Percentiles rank a stretch among this genome's conserved stretches.
These are phyloP conservation scores for Fusarium decemcellulare DNA, from an alignment of 2,329 filamentous ascomycete species.

Conservation along the genomic window DNA sequence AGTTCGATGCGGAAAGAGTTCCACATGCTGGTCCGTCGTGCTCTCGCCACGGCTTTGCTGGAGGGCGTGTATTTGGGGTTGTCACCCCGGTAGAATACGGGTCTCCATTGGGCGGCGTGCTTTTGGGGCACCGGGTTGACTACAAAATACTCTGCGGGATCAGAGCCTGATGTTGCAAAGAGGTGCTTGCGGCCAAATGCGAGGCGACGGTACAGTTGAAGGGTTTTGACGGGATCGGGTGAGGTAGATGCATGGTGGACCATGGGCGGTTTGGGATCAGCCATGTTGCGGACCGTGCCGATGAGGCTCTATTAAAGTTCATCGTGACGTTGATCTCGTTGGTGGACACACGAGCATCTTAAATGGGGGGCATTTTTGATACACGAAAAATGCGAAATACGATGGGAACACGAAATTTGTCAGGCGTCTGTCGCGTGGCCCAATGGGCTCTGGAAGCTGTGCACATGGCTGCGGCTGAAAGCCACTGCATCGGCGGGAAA, in stretches of 20 bases:
- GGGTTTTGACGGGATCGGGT: slow-evolving; percentile 1
- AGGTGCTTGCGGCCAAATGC: slow-evolving; percentile 30
- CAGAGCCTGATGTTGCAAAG: slow-evolving; percentile 11
- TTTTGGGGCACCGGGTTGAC: slow-evolving; percentile 36
- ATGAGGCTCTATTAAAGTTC: not conserved
- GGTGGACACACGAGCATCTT: not conserved
- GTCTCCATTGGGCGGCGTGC: slow-evolving; percentile 28
- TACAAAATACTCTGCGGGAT: slow-evolving; percentile 26
- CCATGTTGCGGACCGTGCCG: not conserved
- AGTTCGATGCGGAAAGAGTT: slow-evolving; percentile 32
- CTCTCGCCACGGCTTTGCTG: slow-evolving; percentile 20
- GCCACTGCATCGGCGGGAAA: not conserved
- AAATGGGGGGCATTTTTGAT: not conserved
- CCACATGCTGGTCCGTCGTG: slow-evolving; percentile 26
- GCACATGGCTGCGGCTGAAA: not conserved
- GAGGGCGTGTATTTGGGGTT: slow-evolving; percentile 34
- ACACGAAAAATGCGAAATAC: slow-evolving; percentile 7
- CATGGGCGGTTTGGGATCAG: not conserved
- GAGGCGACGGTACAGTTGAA: slow-evolving; percentile 24
- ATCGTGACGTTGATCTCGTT: not conserved
- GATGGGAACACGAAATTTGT: not conserved
- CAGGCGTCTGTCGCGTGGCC: not conserved
- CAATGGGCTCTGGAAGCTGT: not conserved
- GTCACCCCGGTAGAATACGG: slow-evolving; percentile 33
- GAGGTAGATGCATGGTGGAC: not conserved